Evolutionary conservation across 805 yeast species (phyloP).

Genomic region (Saccharomycopsis vini): DNA sequence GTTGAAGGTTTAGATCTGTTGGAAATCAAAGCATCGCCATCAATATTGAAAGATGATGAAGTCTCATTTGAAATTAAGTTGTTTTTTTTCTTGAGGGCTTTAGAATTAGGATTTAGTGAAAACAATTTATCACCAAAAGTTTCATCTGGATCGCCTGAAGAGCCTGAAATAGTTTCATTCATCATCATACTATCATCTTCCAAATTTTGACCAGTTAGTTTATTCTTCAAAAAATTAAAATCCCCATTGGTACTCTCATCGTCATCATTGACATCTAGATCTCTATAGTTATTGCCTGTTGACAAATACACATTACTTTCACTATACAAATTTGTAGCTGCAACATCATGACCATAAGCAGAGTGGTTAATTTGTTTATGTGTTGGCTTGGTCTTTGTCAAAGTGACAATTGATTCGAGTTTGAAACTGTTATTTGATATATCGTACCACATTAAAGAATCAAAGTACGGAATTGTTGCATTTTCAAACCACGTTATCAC

Average conservation of each 20-base stretch:
- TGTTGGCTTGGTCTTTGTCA: slow-evolving; percentile 7
- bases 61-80: slow-evolving; percentile 5
- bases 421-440: slow-evolving; percentile 19
- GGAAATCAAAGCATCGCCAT: slow-evolving; percentile 14
- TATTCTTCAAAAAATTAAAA: slow-evolving; percentile 8
- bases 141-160: slow-evolving; percentile 33
- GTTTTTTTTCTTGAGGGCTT: slow-evolving; percentile 13
- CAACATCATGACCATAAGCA: slow-evolving; percentile 34
- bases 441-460: slow-evolving; percentile 45
- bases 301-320: slow-evolving; percentile 43
- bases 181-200: slow-evolving; percentile 31
- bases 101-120: slow-evolving; percentile 24
- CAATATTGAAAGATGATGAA: slow-evolving; percentile 19
- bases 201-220: slow-evolving; percentile 28
- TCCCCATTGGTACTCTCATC: slow-evolving; percentile 19
- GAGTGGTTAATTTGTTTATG: slow-evolving; percentile 4
- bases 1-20: slow-evolving; percentile 39
- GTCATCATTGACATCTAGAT: slow-evolving; percentile 41
- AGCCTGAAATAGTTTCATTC: slow-evolving; percentile 1
- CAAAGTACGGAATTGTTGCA: slow-evolving; percentile 49
- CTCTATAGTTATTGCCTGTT: slow-evolving; percentile 54
- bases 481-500: slow-evolving; percentile 55
- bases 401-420: slow-evolving; percentile 1
- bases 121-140: slow-evolving; percentile 45
- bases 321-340: slow-evolving; percentile 46